A percentile compares a stretch with the other conserved stretches of the same genome.
phyloP scores from a whole-genome alignment of 176 grass and related monocot species.

The Aegilops umbellulata region DNA sequence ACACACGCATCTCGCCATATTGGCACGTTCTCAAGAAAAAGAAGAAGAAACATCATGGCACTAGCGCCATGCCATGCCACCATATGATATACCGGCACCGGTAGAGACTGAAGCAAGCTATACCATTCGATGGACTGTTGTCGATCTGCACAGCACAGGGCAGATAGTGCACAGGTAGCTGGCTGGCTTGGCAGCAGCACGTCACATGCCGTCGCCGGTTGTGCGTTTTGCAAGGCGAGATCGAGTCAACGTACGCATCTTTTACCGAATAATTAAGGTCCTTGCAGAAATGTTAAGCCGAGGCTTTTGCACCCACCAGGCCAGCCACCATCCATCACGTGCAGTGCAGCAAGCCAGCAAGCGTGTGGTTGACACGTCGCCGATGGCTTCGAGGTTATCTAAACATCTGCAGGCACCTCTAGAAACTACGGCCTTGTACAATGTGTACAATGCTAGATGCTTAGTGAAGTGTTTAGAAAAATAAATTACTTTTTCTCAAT shows the following conservation, averaged over 20 bases:
- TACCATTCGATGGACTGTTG: not conserved
- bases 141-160: not conserved
- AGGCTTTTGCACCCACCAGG: not conserved
- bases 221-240: too few relatives aligned
- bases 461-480: too few relatives aligned
- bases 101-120: too few relatives aligned
- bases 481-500: too few relatives aligned
- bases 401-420: not conserved
- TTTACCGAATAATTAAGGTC: not conserved
- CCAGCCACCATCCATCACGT: slow-evolving; percentile 13
- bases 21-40: too few relatives aligned
- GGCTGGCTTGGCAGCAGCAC: not conserved
- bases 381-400: not conserved
- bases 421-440: too few relatives aligned
- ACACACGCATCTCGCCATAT: too few relatives aligned
- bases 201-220: not conserved
- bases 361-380: not conserved
- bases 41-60: not conserved
- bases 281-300: too few relatives aligned
- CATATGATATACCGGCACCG: too few relatives aligned
- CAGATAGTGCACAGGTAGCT: not conserved
- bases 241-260: not conserved
- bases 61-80: not conserved
- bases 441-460: too few relatives aligned
- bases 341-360: not conserved